Evolutionary conservation across 495 filamentous ascomycete genomes (phyloP), one percentile per base, ranked within the genome.

Genomic region (Talaromyces trachyspermus): DNA sequence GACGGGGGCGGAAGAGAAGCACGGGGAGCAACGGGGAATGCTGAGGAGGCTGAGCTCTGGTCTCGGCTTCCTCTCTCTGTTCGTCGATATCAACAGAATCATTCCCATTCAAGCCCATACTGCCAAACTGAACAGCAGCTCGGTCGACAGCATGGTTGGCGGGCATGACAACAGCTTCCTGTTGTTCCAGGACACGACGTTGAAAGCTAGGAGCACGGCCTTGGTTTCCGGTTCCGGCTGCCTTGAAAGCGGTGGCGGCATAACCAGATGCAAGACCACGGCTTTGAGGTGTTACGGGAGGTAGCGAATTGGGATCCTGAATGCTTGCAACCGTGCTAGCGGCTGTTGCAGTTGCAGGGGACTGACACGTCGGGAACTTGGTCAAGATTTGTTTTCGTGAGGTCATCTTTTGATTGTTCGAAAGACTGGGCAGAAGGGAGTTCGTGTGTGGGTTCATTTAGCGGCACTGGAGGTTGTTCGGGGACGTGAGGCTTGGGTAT

Each of bases 161-260:
- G 24, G 92, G 92, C 92, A 99, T 97, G 42, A 95, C 86, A 27
- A 99, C 92, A 14, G 90, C 88, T 63, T 99, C 94, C 59, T 91
- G 89, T 58, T 99, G 92, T 52, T 96, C 89, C 55, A 94, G 75
- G 33, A 95, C 76, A 51, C 87, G 82, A 22, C 90, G 81, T 59
- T 90, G 81, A 57, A 83, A 86, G 54, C 82, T 86, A 24, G 88
- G 76, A 22, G 82, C 81, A 36, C 90, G 81, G 33, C 65, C 64
- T 36, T 74, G 52, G 23, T 72, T 52, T 27, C 59, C 63, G 23
- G 73, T 52, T 27, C 59, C 63, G 32, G 84, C 81, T 15, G 89
- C 86, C 66, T 91, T 94, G 54, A 82, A 70, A 9, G 88, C 86
- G 36, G 78, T 83, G 5, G 85, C 72, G 15, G 82, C 85, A 57